Percentiles rank a stretch among this genome's conserved stretches.
phyloP scores from a whole-genome alignment of 257 asterid species.

The Przewalskia tangutica region DNA sequence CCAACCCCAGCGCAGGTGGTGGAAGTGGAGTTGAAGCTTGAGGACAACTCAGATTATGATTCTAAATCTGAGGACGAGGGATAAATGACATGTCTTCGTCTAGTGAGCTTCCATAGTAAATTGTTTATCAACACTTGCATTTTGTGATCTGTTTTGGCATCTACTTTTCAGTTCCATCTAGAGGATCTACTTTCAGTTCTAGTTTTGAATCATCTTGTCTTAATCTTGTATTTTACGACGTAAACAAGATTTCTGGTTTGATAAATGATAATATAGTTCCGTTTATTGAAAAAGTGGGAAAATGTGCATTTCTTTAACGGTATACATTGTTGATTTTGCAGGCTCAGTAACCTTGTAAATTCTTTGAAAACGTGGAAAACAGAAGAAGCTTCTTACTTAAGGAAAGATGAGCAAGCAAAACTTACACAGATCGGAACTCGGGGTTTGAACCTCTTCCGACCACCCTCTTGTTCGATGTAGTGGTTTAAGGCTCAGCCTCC shows the following conservation, averaged over 20 bases:
- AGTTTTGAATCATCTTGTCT: not conserved
- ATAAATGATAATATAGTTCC: not conserved
- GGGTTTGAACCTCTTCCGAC: not conserved
- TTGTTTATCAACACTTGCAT: not conserved
- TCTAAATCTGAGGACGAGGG: slow-evolving; percentile 22
- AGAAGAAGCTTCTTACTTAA: not conserved
- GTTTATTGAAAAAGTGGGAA: not conserved
- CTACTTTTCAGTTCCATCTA: not conserved
- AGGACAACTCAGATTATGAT: slow-evolving; percentile 2
- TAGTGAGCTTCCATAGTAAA: slow-evolving; percentile 10
- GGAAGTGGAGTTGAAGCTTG: slow-evolving; percentile 22
- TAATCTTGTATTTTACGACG: not conserved
- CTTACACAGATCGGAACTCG: not conserved
- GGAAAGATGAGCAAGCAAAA: not conserved
- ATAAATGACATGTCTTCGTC: not conserved
- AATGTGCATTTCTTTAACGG: not conserved
- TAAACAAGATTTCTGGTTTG: not conserved
- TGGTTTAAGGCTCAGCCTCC: not conserved
- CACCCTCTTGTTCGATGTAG: not conserved
- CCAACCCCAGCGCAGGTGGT: slow-evolving; percentile 12
- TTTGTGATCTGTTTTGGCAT: not conserved
- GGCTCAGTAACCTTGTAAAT: slow-evolving; percentile 1
- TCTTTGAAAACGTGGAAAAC: not conserved
- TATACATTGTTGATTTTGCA: not conserved
- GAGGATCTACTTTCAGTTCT: not conserved